These are phyloP conservation scores for Zasmidium cellare DNA, from an alignment of 2,329 filamentous ascomycete species.

Conservation along the genomic window DNA sequence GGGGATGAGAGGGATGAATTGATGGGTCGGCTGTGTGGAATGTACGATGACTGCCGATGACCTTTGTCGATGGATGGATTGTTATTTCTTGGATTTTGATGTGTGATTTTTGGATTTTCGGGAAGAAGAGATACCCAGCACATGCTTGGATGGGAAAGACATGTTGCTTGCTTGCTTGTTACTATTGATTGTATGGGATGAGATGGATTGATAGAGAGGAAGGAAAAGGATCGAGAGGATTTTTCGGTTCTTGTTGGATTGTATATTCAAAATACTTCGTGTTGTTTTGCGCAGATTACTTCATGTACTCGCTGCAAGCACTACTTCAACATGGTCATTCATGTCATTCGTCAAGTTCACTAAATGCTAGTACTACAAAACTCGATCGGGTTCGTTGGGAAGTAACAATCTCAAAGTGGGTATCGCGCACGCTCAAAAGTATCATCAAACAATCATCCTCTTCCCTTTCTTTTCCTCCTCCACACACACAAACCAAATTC, in stretches of 20 bases:
- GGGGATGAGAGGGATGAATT: too few relatives aligned
- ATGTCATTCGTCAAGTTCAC: too few relatives aligned
- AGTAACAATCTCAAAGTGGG: too few relatives aligned
- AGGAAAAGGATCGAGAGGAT: not conserved
- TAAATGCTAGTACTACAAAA: too few relatives aligned
- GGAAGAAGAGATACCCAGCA: not conserved
- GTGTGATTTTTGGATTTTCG: not conserved
- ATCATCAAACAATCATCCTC: not conserved
- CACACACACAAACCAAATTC: not conserved
- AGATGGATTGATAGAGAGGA: not conserved
- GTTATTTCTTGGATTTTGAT: not conserved
- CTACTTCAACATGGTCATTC: too few relatives aligned
- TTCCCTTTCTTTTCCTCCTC: slow-evolving; percentile 2
- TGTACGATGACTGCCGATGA: not conserved
- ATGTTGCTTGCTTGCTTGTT: not conserved
- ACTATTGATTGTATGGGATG: too few relatives aligned
- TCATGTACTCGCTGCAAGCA: too few relatives aligned
- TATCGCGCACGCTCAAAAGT: not conserved
- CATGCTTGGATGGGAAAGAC: not conserved
- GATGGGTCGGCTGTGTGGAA: too few relatives aligned
- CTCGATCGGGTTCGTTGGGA: too few relatives aligned
- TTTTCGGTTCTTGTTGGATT: not conserved
- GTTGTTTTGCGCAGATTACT: too few relatives aligned
- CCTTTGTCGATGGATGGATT: not conserved
- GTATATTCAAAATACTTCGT: too few relatives aligned